Base-by-base conservation (phyloP, 371 early-diverging fungal species). In the Mucor saturninus region DNA sequence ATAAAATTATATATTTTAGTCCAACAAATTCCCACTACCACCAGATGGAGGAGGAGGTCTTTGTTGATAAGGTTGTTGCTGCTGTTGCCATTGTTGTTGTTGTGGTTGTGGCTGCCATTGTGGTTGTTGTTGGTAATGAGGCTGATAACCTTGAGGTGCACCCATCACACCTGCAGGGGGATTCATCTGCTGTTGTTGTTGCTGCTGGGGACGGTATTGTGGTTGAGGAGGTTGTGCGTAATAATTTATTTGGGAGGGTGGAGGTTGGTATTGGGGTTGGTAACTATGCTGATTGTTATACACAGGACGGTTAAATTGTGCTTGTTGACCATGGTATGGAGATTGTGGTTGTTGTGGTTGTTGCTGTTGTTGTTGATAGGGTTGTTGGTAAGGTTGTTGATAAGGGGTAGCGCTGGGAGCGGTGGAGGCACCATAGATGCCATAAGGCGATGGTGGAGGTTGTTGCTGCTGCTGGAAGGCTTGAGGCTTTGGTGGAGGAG, bases 221-320 rank as follows among this genome's bases (percentile, higher is more conserved):
- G 52, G 42, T 56, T 15, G 56, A 48, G 29, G 42, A 57, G 38
- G 37, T 49, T 32, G 56, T 37, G 5, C 53, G 13, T 65, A 61
- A 30, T 74, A 71, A n/a, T 50, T 59, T 32, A 46, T 67, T n/a
- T 56, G 64, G 21, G 64, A 67, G 29, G 66, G 73, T 53, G 56
- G 77, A 8, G 54, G 72, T 30, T 68, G 71, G 51, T 68, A 68
- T 61, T 64, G 77, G 51, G 45, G 67, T n/a, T 54, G 67, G 21
- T 59, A 62, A 31, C 29, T 57, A 26, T 42, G 56, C 13, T 51
- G 64, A 5, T 48, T 31, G 45, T 52, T 45, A 38, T 53, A 54
- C 9, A 45, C 30, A 37, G 64, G 61, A 55, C 37, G 62, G 39
- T 43, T 65, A 51, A 56, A 72, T 35, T 46, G 70, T 51, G 56